Conservation (phyloP, 441 rosid genomes). For the Bruguiera hainesii region DNA sequence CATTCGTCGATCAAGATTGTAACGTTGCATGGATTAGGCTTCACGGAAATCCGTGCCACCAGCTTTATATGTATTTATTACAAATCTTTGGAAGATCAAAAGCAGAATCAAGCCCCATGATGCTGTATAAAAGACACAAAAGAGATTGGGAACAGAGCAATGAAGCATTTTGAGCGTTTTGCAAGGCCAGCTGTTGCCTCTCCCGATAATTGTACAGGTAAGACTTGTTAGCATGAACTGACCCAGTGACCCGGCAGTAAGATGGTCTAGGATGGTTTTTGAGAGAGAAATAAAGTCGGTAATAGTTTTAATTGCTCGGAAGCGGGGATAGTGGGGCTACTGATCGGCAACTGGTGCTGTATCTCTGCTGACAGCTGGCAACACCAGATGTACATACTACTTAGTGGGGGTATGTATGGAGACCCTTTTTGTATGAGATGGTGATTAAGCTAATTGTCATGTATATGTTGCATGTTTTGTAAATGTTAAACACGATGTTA, state of each 20-base stretch:
- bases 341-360: neutral
- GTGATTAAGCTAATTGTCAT: neutral
- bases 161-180: constrained; percentile 8
- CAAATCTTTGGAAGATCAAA: constrained; percentile 10
- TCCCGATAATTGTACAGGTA: constrained; percentile 26
- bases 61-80: neutral
- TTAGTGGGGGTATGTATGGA: neutral
- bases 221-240: neutral
- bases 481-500: too few species aligned
- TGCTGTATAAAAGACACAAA: neutral
- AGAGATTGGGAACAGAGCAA: neutral
- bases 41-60: neutral
- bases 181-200: constrained; percentile 8
- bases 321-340: too few species aligned
- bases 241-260: too few species aligned
- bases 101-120: constrained; percentile 9
- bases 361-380: neutral
- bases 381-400: neutral
- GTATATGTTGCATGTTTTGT: neutral
- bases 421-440: neutral
- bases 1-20: constrained; percentile 70
- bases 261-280: too few species aligned
- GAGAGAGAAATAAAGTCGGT: too few species aligned
- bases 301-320: too few species aligned
- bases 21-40: constrained; percentile 8